phyloP scores from a whole-genome alignment of 2,329 filamentous ascomycete species.

The Davidsoniella virescens region DNA sequence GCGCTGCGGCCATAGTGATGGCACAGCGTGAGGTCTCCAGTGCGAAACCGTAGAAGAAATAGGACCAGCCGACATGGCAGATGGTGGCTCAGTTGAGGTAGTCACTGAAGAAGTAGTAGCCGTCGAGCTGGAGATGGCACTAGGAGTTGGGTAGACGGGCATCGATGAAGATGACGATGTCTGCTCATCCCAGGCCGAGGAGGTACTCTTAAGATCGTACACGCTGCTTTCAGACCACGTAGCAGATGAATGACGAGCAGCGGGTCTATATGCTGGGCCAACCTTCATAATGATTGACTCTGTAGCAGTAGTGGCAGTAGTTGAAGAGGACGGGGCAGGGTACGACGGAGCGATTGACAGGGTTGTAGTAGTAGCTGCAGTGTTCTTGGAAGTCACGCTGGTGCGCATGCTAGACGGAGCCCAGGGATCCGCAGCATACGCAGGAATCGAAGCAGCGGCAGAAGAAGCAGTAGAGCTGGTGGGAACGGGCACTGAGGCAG shows the following conservation, averaged over 20 bases:
- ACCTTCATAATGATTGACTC: background rate
- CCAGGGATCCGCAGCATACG: background rate
- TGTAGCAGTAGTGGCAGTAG: background rate
- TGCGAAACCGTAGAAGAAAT: background rate
- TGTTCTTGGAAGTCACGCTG: background rate
- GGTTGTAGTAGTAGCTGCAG: background rate
- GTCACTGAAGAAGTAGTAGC: background rate
- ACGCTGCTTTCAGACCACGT: background rate
- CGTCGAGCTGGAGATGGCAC: background rate
- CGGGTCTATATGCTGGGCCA: background rate
- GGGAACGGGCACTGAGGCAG: background rate
- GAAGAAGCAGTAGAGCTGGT: background rate
- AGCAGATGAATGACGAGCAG: background rate
- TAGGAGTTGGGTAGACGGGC: background rate
- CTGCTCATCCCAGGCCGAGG: background rate
- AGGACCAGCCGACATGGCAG: no score
- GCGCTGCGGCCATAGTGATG: background rate
- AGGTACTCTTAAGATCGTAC: no score
- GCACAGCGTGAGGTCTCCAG: background rate
- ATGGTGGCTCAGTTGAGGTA: background rate
- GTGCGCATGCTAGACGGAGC: slow-evolving; percentile 4
- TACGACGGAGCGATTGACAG: no score
- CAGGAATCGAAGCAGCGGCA: background rate
- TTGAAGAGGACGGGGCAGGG: background rate
- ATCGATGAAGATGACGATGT: background rate